A percentile compares a stretch with the other conserved stretches of the same genome.
Conservation (phyloP, 306 rosid species). For the Sindora glabra region DNA sequence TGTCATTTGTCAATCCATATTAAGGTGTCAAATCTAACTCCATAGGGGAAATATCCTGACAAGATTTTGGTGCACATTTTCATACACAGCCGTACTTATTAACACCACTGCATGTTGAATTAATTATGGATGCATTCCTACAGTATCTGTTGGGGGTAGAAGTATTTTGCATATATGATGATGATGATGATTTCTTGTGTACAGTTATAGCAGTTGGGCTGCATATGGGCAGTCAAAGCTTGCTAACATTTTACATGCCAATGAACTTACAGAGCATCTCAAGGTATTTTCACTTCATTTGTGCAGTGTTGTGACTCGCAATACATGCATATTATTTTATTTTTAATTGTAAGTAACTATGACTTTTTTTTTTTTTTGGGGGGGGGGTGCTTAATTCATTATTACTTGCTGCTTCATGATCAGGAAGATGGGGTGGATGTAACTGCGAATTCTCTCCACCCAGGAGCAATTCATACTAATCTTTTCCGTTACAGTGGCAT, state of each 20-base stretch:
- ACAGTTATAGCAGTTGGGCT: constrained; percentile 52
- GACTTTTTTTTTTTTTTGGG: no score
- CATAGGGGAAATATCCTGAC: not conserved
- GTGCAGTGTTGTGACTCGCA: not conserved
- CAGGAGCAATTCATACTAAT: constrained; percentile 61
- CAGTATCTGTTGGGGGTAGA: not conserved
- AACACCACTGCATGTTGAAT: no score
- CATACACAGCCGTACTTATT: not conserved
- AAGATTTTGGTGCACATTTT: not conserved
- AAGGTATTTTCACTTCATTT: constrained; percentile 40
- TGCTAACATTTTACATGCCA: constrained; percentile 79
- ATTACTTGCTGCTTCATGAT: constrained; percentile 21
- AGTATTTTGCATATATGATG: not conserved
- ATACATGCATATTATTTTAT: no score
- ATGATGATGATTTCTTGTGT: not conserved
- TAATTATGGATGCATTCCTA: not conserved
- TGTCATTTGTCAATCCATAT: not conserved
- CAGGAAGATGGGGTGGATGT: constrained; percentile 66
- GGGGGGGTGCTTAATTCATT: no score
- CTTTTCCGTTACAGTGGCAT: constrained; percentile 42
- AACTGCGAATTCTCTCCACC: constrained; percentile 88
- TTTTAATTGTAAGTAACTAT: no score
- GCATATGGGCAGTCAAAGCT: constrained; percentile 97
- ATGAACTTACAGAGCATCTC: constrained; percentile 56
- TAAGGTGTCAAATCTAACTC: not conserved